A percentile compares a stretch with the other conserved stretches of the same genome.
Evolutionary conservation across 805 yeast species (phyloP).

Genomic region (Komagataella pastoris): DNA sequence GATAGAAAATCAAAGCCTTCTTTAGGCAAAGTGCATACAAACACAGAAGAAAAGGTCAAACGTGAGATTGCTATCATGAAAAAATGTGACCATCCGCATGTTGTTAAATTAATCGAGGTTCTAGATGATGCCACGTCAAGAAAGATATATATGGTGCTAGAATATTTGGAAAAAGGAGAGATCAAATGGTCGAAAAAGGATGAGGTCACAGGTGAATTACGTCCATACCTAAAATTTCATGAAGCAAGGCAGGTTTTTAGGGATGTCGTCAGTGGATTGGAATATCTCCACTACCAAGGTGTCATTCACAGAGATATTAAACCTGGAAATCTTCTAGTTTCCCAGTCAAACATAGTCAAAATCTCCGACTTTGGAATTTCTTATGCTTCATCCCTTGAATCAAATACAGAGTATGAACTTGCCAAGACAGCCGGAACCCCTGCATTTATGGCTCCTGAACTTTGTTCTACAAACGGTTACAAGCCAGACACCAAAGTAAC

Average conservation of each 20-base stretch:
- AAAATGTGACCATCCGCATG: slow-evolving; percentile 83
- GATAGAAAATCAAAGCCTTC: slow-evolving; percentile 55
- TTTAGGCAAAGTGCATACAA: slow-evolving; percentile 25
- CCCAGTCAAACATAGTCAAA: slow-evolving; percentile 62
- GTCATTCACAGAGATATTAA: slow-evolving; percentile 92
- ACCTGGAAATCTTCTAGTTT: slow-evolving; percentile 79
- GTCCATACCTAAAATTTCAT: slow-evolving; percentile 55
- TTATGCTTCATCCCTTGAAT: slow-evolving; percentile 41
- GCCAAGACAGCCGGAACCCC: slow-evolving; percentile 98
- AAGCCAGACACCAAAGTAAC: slow-evolving; percentile 35
- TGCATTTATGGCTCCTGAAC: slow-evolving; percentile 91
- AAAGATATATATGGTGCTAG: slow-evolving; percentile 82
- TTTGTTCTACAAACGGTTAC: slow-evolving; percentile 49
- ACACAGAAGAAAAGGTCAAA: slow-evolving; percentile 59
- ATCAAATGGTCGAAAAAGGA: slow-evolving; percentile 58
- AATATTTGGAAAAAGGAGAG: slow-evolving; percentile 85
- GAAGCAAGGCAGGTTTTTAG: slow-evolving; percentile 63
- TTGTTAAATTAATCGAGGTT: slow-evolving; percentile 78
- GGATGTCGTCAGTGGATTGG: slow-evolving; percentile 79
- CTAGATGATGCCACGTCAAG: slow-evolving; percentile 74
- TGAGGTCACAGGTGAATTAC: slow-evolving; percentile 15
- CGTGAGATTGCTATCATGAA: slow-evolving; percentile 90
- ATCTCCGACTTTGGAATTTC: slow-evolving; percentile 97
- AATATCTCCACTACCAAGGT: slow-evolving; percentile 81
- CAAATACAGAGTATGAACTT: slow-evolving; percentile 58